These are phyloP conservation scores for Trichoderma harzianum DNA, from an alignment of 2,329 filamentous ascomycete species.

Conservation along the genomic window DNA sequence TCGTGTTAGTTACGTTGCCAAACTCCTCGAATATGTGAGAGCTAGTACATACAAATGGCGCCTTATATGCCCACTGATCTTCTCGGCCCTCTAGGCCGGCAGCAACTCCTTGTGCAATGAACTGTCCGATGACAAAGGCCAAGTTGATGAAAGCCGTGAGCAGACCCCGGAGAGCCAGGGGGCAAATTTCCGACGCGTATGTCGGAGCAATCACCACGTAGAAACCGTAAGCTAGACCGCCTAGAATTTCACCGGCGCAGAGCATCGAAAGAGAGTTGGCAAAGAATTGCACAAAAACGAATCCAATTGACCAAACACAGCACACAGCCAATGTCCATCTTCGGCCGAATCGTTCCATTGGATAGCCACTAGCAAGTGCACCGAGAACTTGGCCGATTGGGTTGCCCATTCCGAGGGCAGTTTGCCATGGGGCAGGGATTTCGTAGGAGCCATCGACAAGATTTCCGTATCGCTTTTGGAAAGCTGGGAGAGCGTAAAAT, in stretches of 20 bases:
- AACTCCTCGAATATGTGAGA: not conserved
- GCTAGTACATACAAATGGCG: slow-evolving; percentile 24
- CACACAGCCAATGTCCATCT: slow-evolving; percentile 45
- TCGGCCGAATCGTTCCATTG: slow-evolving; percentile 41
- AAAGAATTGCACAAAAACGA: slow-evolving; percentile 63
- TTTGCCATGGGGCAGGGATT: slow-evolving; percentile 48
- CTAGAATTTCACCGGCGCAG: slow-evolving; percentile 59
- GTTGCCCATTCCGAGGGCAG: slow-evolving; percentile 43
- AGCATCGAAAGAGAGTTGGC: slow-evolving; percentile 52
- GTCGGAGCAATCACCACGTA: slow-evolving; percentile 58
- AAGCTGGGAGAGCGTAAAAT: slow-evolving; percentile 37
- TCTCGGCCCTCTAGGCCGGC: slow-evolving; percentile 39
- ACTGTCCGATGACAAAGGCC: slow-evolving; percentile 60
- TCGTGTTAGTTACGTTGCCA: not conserved
- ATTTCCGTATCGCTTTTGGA: slow-evolving; percentile 32
- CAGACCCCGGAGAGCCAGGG: slow-evolving; percentile 54
- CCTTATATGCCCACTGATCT: slow-evolving; percentile 45
- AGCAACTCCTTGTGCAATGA: slow-evolving; percentile 50
- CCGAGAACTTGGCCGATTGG: slow-evolving; percentile 47
- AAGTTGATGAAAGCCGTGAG: slow-evolving; percentile 60
- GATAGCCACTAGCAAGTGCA: slow-evolving; percentile 30
- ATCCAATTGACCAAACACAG: slow-evolving; percentile 44
- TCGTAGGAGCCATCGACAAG: slow-evolving; percentile 38
- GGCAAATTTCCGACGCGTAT: slow-evolving; percentile 60
- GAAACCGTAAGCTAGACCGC: slow-evolving; percentile 58